phyloP scores from a whole-genome alignment of 2,329 filamentous ascomycete species.

The Botrytis sinoallii region DNA sequence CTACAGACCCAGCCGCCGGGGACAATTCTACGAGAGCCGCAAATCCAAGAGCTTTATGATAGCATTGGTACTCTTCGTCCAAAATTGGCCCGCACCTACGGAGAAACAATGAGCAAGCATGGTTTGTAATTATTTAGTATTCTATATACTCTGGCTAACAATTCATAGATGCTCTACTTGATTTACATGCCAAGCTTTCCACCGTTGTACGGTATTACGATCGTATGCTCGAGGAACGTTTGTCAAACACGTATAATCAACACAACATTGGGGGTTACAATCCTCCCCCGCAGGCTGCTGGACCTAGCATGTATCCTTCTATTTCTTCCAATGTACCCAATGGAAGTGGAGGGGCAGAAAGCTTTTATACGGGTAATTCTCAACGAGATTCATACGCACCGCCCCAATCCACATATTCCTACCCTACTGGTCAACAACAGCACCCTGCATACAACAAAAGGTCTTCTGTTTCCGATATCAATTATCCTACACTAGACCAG shows the following conservation, averaged over 20 bases:
- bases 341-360: conserved; percentile 61
- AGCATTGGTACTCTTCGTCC: conserved; percentile 91
- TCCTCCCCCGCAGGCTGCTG: conserved; percentile 48
- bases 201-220: conserved; percentile 98
- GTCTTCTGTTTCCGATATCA: conserved; percentile 27
- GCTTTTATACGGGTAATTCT: conserved; percentile 73
- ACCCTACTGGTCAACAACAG: conserved; percentile 46
- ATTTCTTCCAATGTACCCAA: conserved; percentile 54
- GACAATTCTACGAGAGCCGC: conserved; percentile 92
- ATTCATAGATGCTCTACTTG: conserved; percentile 77
- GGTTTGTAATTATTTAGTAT: conserved; percentile 51
- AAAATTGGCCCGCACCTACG: conserved; percentile 91
- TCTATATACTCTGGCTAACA: background rate
- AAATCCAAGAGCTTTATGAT: conserved; percentile 97
- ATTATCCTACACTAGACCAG: conserved; percentile 29
- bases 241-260: conserved; percentile 89
- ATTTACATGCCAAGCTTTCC: conserved; percentile 90
- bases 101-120: conserved; percentile 99
- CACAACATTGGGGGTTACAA: conserved; percentile 67
- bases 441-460: conserved; percentile 39
- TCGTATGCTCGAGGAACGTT: conserved; percentile 91
- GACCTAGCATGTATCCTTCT: conserved; percentile 67
- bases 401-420: conserved; percentile 52
- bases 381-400: conserved; percentile 48
- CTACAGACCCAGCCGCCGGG: conserved; percentile 93